Evolutionary conservation across 352 stramenopile genomes (phyloP).

Genomic region (Globisporangium lucens): DNA sequence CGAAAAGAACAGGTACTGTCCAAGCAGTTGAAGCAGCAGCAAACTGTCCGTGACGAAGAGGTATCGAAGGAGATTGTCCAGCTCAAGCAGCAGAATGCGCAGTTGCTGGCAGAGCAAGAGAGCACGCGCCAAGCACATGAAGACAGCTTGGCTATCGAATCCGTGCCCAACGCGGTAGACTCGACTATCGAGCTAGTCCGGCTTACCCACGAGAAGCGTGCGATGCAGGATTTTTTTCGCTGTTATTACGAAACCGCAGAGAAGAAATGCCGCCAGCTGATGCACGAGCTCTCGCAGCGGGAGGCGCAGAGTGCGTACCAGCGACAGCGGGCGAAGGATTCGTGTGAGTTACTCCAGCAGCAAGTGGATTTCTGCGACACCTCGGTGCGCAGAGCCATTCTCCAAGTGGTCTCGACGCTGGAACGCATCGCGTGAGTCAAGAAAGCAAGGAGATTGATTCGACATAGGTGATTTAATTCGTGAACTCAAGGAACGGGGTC

Average conservation of each 20-base stretch:
- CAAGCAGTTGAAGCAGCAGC: slow-evolving; percentile 8
- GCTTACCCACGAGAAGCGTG: slow-evolving; percentile 41
- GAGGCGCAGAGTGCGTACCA: slow-evolving; percentile 20
- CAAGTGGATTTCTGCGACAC: not conserved
- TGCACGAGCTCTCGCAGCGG: slow-evolving; percentile 27
- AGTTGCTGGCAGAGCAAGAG: slow-evolving; percentile 5
- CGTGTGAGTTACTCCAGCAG: slow-evolving; percentile 1
- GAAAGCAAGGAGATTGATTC: not conserved
- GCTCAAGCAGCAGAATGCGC: slow-evolving; percentile 5
- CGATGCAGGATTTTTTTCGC: slow-evolving; percentile 43
- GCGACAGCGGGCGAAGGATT: slow-evolving; percentile 5
- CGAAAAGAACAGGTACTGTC: not conserved
- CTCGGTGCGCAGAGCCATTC: slow-evolving; percentile 4
- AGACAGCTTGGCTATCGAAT: not conserved
- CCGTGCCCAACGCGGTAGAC: not conserved
- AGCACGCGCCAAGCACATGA: not conserved
- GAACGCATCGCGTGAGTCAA: slow-evolving; percentile 6
- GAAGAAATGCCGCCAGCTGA: slow-evolving; percentile 39
- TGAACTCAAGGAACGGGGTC: no score
- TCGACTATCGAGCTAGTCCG: slow-evolving; percentile 13
- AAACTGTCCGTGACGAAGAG: not conserved
- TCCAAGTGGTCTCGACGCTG: slow-evolving; percentile 1
- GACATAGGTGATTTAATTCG: not conserved
- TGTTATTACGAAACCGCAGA: slow-evolving; percentile 46
- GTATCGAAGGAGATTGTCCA: not conserved